Evolutionary conservation across 495 filamentous ascomycete genomes (phyloP).

Genomic region (Bathelium albidoporum): DNA sequence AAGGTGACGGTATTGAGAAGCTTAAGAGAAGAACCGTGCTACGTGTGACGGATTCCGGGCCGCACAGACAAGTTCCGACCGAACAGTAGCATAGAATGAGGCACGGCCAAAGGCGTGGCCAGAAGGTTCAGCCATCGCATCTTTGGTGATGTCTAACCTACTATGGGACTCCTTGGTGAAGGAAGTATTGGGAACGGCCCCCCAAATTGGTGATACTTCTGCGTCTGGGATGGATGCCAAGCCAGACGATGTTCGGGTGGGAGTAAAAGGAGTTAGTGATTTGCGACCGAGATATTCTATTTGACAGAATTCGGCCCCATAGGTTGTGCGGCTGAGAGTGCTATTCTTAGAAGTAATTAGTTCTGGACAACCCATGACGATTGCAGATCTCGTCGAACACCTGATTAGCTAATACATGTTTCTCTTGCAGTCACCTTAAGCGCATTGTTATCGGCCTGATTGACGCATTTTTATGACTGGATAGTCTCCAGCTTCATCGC

Average conservation of each 20-base stretch:
- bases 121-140: neutral
- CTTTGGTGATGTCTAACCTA: neutral
- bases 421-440: too few relatives aligned
- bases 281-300: neutral
- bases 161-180: neutral
- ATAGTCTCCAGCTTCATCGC: neutral
- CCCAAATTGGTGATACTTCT: neutral
- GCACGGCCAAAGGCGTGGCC: neutral
- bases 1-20: too few relatives aligned
- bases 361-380: too few relatives aligned
- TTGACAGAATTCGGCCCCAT: neutral
- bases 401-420: too few relatives aligned
- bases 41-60: too few relatives aligned
- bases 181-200: neutral
- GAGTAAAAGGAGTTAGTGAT: neutral
- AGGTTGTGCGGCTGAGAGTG: neutral
- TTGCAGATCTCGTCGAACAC: too few relatives aligned
- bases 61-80: too few relatives aligned
- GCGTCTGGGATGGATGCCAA: neutral
- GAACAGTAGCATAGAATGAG: too few relatives aligned
- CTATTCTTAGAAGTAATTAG: neutral
- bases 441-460: neutral
- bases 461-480: neutral
- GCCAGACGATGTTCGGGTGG: neutral
- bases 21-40: too few relatives aligned